Base-by-base conservation (phyloP, 2,329 filamentous ascomycete species). In the Penicillium sp. region DNA sequence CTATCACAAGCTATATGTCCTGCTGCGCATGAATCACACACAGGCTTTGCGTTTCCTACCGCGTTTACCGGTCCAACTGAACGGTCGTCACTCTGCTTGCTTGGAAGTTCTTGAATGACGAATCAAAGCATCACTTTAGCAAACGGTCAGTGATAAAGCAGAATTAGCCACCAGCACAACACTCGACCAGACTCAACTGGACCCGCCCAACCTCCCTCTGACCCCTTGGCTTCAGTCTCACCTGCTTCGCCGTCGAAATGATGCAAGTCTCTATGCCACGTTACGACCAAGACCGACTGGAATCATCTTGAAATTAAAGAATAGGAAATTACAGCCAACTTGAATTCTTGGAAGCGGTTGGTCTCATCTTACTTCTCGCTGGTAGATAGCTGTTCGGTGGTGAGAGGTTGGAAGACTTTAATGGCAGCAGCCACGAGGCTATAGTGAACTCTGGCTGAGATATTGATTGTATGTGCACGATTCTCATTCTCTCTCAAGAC, bases 201-300 rank as follows among this genome's bases (percentile, higher is more conserved):
- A 14, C 41, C 14, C 41, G 22, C 13, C 41, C 16, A n/a, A n/a
- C 41, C 41, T 44, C 41, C 41, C 41, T 44, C 22, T 44, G 46
- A 16, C 33, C 46, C n/a, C 33, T 50, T 1, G n/a, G 22, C 6
- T 44, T 44, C 7, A 24, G 41, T 22, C 41, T 44, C 41, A 14
- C 22, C 22, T 44, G 22, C 22, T 31, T 14, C 41, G 41, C 22
- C 41, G 19, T 50, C n/a, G 33, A 50, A 50, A 50, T 50, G 41
- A 44, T 27, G 41, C 41, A 44, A 44, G 41, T 27, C 41, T 27
- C 41, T 22, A 44, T 44, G 41, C 41, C 41, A 7, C 41, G 57
- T 5, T 56, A 56, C 31, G 57, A 60, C 27, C 57, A 60, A 52
- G 57, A 60, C 36, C 24, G 57, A 39, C 36, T 56, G 3, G 57